Evolutionary conservation across 371 early-diverging fungal species (phyloP).

Genomic region (Blakeslea trispora): DNA sequence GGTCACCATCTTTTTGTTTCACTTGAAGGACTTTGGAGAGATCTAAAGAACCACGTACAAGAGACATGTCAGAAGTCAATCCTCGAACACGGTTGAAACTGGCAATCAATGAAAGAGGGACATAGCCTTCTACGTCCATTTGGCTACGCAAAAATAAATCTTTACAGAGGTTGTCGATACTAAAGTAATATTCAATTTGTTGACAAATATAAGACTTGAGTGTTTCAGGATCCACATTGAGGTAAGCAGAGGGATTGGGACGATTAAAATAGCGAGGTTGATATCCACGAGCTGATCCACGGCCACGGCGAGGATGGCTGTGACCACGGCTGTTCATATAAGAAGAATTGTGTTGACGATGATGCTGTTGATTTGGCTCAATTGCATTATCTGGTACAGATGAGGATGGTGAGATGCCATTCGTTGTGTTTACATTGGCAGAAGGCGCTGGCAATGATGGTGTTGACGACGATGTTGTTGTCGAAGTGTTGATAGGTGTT

Average conservation of each 20-base stretch:
- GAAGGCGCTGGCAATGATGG: slow-evolving; percentile 1
- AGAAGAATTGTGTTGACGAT: slow-evolving; percentile 6
- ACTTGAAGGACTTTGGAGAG: slow-evolving; percentile 53
- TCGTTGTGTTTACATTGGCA: not conserved
- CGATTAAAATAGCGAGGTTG: slow-evolving; percentile 15
- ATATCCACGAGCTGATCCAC: slow-evolving; percentile 17
- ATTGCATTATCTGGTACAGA: slow-evolving; percentile 3
- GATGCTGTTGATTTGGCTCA: slow-evolving; percentile 11
- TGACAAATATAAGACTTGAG: slow-evolving; percentile 51
- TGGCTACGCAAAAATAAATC: slow-evolving; percentile 86
- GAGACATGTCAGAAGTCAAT: slow-evolving; percentile 57
- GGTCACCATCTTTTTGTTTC: slow-evolving; percentile 21
- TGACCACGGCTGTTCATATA: slow-evolving; percentile 26
- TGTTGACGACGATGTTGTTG: slow-evolving; percentile 8
- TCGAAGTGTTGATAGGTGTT: not conserved
- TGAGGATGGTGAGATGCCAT: not conserved
- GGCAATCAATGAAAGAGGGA: slow-evolving; percentile 67
- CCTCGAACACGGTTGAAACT: slow-evolving; percentile 82
- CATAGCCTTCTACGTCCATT: slow-evolving; percentile 81
- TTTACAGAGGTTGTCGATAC: slow-evolving; percentile 88
- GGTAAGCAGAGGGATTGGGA: slow-evolving; percentile 28
- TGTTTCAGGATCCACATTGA: slow-evolving; percentile 40
- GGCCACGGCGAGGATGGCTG: slow-evolving; percentile 25
- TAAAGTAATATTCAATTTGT: slow-evolving; percentile 85
- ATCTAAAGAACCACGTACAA: slow-evolving; percentile 58